Base-by-base conservation (phyloP, 768 basidiomycete genomes). In the Mycena sanguinolenta region DNA sequence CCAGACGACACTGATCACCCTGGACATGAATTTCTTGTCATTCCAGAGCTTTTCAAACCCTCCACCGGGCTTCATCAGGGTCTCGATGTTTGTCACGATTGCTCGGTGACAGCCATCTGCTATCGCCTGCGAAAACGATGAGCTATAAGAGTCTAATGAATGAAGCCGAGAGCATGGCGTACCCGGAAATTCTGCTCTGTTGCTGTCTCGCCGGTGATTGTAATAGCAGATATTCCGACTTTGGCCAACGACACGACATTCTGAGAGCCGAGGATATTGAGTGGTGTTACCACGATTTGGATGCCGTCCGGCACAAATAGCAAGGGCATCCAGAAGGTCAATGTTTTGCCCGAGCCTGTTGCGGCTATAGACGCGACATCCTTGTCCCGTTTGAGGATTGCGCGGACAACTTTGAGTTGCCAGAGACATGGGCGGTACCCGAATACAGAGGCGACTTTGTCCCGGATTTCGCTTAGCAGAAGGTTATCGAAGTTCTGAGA, bases 241-340 rank as follows among this genome's bases (percentile, higher is more conserved):
- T 44, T 44, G 42, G 42, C 42, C 42, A 44, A 19, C 14, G 42
- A 44, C 6, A 17, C 42, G 42, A 44, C 42, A 44, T 44, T 44
- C 4, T 44, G 42, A 13, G 14, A 17, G 2, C 42, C 42, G 5
- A 44, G 42, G 42, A 44, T 44, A 44, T 44, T 44, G 1, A 44
- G 42, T 2, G 42, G 36, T 13, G 42, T 44, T 1, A 44, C 42
- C 1, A 44, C 9, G 10, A 44, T 16, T 19, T 44, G 42, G 10
- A 44, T 44, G 9, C 42, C 42, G 19, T 44, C 42, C 4, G 42
- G 42, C 7, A 14, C 9, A 21, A 34, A 57, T 6, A 65, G 63
- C 57, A 65, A 54, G 5, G 63, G 62, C 50, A 63, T 63, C 52
- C 62, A 63, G 21, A 63, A 63, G 25, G 62, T 63, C 21, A 63